These are phyloP conservation scores for Cutaneotrichosporon sp. DNA, from an alignment of 1,284 basidiomycete genomes.

Conservation along the genomic window DNA sequence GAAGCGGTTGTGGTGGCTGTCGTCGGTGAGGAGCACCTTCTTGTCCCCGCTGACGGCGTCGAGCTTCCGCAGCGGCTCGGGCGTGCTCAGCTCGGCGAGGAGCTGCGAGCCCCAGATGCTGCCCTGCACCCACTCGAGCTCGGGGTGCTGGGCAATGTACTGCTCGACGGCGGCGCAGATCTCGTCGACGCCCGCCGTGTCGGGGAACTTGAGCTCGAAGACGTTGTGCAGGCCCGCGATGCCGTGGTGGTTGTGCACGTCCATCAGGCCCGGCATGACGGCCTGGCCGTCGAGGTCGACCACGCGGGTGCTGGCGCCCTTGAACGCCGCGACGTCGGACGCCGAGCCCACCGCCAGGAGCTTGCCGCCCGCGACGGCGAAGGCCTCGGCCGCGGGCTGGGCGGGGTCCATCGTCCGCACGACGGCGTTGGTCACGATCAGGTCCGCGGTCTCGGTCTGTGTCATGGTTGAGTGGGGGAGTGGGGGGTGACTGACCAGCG, in stretches of 20 bases:
- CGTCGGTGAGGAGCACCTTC: conserved; percentile 11
- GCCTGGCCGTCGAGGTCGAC: conserved; percentile 4
- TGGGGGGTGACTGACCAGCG: no score
- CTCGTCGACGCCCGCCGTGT: conserved; percentile 5
- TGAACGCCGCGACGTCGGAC: neutral
- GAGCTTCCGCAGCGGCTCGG: neutral
- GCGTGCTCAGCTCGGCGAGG: neutral
- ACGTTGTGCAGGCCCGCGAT: neutral
- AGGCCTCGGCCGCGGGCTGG: conserved; percentile 1
- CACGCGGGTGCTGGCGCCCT: neutral
- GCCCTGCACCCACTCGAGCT: conserved; percentile 10
- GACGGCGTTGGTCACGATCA: conserved; percentile 8
- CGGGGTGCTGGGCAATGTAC: conserved; percentile 6
- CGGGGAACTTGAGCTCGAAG: conserved; percentile 10
- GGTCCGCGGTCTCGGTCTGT: neutral
- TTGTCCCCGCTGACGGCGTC: conserved; percentile 3
- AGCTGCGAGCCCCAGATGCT: conserved; percentile 9
- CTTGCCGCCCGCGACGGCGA: conserved; percentile 5
- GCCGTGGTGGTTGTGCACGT: conserved; percentile 15
- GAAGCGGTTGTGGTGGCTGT: conserved; percentile 10
- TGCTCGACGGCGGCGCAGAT: conserved; percentile 1
- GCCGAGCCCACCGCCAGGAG: conserved; percentile 1
- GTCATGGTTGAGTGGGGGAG: neutral
- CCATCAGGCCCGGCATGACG: conserved; percentile 11
- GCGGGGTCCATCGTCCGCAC: conserved; percentile 12